Evolutionary conservation across 331 rosid species (phyloP).

Genomic region (Arachis monticola): DNA sequence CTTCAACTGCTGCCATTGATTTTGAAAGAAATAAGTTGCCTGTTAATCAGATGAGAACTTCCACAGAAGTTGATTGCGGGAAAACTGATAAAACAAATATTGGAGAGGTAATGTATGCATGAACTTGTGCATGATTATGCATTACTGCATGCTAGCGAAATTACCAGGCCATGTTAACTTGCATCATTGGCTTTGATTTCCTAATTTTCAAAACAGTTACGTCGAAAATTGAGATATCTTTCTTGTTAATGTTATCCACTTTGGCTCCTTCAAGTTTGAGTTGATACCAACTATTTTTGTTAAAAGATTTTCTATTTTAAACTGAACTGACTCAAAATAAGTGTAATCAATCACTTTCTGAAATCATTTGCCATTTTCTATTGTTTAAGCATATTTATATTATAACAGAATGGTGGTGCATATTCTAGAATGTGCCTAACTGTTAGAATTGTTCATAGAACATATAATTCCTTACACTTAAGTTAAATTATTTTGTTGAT

Average conservation of each 20-base stretch:
- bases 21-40: constrained; percentile 14
- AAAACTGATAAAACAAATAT: constrained; percentile 33
- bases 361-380: not conserved
- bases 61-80: constrained; percentile 37
- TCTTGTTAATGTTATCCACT: not conserved
- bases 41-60: constrained; percentile 20
- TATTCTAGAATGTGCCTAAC: not conserved
- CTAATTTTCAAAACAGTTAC: not conserved
- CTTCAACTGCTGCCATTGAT: constrained; percentile 38
- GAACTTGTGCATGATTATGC: not conserved
- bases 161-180: not conserved
- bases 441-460: not conserved
- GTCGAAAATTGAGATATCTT: no score
- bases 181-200: not conserved
- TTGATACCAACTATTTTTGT: not conserved
- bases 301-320: not conserved
- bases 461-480: not conserved
- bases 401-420: not conserved
- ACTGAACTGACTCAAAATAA: not conserved
- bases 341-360: not conserved
- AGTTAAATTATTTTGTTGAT: constrained; percentile 7
- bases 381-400: not conserved
- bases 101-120: constrained; percentile 39
- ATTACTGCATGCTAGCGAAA: not conserved
- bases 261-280: not conserved